These are phyloP conservation scores for Fistulifera solaris DNA, from an alignment of 108 stramenopile genomes.

Conservation along the genomic window DNA sequence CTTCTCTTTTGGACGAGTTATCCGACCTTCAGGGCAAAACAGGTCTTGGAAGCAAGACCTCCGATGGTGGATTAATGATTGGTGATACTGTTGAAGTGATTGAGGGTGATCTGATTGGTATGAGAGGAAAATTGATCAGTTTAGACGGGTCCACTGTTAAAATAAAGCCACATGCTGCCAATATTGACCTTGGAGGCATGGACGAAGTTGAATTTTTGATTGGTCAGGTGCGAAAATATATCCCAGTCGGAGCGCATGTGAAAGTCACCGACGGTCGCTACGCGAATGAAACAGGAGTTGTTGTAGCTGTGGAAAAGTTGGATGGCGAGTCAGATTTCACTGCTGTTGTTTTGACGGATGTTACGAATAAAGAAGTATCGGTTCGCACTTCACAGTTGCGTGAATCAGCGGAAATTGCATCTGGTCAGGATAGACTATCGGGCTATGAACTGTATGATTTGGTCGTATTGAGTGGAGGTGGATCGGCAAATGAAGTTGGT, in stretches of 20 bases:
- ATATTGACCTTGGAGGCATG: conserved; percentile 62
- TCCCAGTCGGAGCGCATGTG: conserved; percentile 92
- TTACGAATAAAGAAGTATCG: conserved; percentile 87
- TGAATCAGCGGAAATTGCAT: conserved; percentile 80
- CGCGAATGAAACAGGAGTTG: conserved; percentile 91
- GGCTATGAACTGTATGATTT: conserved; percentile 87
- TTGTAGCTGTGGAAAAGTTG: conserved; percentile 74
- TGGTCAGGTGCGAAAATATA: conserved; percentile 86
- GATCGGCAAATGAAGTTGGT: conserved; percentile 84
- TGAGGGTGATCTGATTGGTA: conserved; percentile 88
- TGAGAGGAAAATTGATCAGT: conserved; percentile 86
- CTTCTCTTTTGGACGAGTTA: conserved; percentile 72
- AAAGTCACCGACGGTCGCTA: conserved; percentile 93
- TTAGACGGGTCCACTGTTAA: conserved; percentile 88
- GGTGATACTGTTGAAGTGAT: conserved; percentile 93
- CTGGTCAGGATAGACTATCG: conserved; percentile 78
- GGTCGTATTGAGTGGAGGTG: conserved; percentile 83
- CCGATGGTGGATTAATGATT: conserved; percentile 59
- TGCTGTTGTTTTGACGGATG: conserved; percentile 87
- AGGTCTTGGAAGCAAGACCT: conserved; percentile 36
- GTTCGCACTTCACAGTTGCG: conserved; percentile 79
- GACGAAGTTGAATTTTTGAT: conserved; percentile 85
- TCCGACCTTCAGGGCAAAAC: conserved; percentile 78
- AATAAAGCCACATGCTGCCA: conserved; percentile 67
- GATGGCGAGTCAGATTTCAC: conserved; percentile 77